These are phyloP conservation scores for Saccharomycopsis sp. DNA, from an alignment of 805 yeast species.

Conservation along the genomic window DNA sequence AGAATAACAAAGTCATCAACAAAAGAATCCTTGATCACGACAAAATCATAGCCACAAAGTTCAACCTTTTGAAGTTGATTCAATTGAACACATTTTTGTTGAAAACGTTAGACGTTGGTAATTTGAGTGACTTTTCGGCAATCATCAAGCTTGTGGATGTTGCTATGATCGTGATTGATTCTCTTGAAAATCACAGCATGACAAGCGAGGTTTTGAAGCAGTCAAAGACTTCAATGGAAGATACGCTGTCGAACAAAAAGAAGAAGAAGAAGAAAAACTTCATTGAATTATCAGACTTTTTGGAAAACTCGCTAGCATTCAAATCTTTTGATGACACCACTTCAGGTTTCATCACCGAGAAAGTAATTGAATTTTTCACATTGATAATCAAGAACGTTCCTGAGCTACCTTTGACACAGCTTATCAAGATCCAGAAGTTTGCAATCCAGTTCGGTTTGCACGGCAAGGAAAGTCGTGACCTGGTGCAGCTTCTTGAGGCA, in stretches of 20 bases:
- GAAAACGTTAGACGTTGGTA: conserved; percentile 30
- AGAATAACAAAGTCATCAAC: conserved; percentile 10
- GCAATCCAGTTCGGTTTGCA: conserved; percentile 33
- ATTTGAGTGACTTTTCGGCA: conserved; percentile 42
- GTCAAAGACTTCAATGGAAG: conserved; percentile 28
- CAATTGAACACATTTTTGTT: conserved; percentile 22
- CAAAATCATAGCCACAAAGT: conserved; percentile 22
- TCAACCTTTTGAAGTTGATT: conserved; percentile 25
- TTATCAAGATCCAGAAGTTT: conserved; percentile 49
- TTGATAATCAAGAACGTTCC: conserved; percentile 35
- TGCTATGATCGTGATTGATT: conserved; percentile 32
- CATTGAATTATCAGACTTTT: conserved; percentile 56
- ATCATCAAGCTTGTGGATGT: conserved; percentile 54
- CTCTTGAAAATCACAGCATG: conserved; percentile 31
- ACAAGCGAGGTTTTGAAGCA: conserved; percentile 27
- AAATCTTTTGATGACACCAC: conserved; percentile 33
- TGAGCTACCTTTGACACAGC: conserved; percentile 54
- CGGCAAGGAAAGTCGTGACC: conserved; percentile 26
- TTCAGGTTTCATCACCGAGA: conserved; percentile 29
- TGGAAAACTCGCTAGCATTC: conserved; percentile 59
- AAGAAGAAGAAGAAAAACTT: conserved; percentile 34
- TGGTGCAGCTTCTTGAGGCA: conserved; percentile 37
- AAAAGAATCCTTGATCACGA: conserved; percentile 20
- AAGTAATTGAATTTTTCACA: neutral
- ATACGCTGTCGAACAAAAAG: conserved; percentile 27